Percentiles rank a stretch among this genome's conserved stretches.
phyloP scores from a whole-genome alignment of 495 filamentous ascomycete genomes.

The Clohesyomyces aquaticus region DNA sequence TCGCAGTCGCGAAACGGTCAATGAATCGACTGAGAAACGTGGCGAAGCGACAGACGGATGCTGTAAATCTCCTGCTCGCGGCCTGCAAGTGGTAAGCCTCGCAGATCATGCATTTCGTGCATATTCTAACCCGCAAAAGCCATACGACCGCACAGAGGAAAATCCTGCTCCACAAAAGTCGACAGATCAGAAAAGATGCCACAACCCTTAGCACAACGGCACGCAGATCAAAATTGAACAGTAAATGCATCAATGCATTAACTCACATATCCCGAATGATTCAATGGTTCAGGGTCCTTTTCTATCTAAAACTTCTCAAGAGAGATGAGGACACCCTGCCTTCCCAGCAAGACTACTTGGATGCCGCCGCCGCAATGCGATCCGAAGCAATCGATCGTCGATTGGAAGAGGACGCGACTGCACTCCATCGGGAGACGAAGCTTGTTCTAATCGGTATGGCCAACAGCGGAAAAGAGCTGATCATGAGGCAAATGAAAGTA shows the following conservation, averaged over 20 bases:
- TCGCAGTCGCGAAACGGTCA: conserved; percentile 23
- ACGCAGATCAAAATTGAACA: conserved; percentile 21
- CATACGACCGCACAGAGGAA: conserved; percentile 36
- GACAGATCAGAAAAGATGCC: conserved; percentile 35
- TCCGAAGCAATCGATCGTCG: conserved; percentile 34
- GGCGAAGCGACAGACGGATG: conserved; percentile 34
- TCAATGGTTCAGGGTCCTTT: conserved; percentile 35
- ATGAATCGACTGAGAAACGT: conserved; percentile 28
- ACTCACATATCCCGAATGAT: conserved; percentile 29
- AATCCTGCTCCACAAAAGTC: conserved; percentile 36
- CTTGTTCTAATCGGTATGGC: conserved; percentile 27
- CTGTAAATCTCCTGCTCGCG: conserved; percentile 34
- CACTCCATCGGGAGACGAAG: conserved; percentile 31
- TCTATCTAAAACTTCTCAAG: conserved; percentile 29
- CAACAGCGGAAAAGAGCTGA: conserved; percentile 34
- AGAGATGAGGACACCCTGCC: conserved; percentile 4
- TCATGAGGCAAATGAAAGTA: conserved; percentile 37
- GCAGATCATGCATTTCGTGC: background rate
- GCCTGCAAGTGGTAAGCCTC: conserved; percentile 36
- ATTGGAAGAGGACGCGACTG: conserved; percentile 32
- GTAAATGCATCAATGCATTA: conserved; percentile 10
- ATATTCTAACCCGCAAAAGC: conserved; percentile 23
- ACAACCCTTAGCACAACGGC: conserved; percentile 23
- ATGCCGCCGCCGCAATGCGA: conserved; percentile 31
- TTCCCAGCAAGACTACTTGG: conserved; percentile 28